phyloP scores from a whole-genome alignment of 768 basidiomycete species.

The Jaapia argillacea region DNA sequence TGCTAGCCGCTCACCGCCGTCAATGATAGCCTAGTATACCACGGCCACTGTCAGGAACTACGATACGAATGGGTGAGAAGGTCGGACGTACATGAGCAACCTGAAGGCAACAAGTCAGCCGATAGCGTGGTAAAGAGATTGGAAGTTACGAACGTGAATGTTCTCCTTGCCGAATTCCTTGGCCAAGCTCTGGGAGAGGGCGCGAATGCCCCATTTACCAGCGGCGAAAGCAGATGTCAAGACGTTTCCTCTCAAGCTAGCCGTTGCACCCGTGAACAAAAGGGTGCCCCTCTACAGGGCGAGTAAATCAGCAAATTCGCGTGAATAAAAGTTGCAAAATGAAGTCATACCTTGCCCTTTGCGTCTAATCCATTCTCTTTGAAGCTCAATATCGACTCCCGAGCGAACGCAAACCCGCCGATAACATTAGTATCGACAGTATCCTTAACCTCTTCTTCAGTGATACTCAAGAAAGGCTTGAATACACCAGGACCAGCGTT shows the following conservation, averaged over 20 bases:
- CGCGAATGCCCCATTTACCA: constrained; percentile 52
- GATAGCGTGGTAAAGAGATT: background rate
- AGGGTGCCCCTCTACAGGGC: constrained; percentile 49
- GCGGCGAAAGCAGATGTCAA: constrained; percentile 54
- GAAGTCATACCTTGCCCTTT: constrained; percentile 21
- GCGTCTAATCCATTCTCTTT: constrained; percentile 38
- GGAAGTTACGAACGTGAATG: constrained; percentile 45
- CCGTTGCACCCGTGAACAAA: constrained; percentile 69
- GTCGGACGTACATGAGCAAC: constrained; percentile 56
- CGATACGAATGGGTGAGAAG: too few relatives aligned
- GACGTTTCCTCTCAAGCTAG: constrained; percentile 51
- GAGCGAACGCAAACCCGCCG: constrained; percentile 54
- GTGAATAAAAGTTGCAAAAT: background rate
- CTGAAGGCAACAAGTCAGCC: constrained; percentile 15
- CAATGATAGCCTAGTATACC: constrained; percentile 44
- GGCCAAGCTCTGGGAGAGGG: constrained; percentile 58
- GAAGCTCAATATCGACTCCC: constrained; percentile 48
- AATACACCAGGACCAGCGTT: constrained; percentile 49
- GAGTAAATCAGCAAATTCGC: constrained; percentile 18
- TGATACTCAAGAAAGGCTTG: constrained; percentile 60
- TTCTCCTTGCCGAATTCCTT: constrained; percentile 70
- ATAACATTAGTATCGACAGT: constrained; percentile 42
- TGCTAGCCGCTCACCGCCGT: constrained; percentile 31
- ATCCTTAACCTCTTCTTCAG: constrained; percentile 43
- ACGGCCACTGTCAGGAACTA: too few relatives aligned